These are phyloP conservation scores for Neoboletus brunneissimus DNA, from an alignment of 768 basidiomycete genomes.

Conservation along the genomic window DNA sequence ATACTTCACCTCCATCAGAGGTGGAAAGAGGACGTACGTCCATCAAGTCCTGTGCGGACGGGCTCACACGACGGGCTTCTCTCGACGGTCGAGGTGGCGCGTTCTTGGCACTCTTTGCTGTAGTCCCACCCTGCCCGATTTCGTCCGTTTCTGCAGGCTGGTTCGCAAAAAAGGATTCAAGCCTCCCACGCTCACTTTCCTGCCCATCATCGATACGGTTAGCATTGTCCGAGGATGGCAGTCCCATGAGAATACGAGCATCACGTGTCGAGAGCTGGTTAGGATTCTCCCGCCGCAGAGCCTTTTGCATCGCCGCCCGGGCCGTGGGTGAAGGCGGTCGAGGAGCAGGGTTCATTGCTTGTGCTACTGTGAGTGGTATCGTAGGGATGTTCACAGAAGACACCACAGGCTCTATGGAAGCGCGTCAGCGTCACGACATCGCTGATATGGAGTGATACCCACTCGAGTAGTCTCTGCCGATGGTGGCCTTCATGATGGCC, in stretches of 20 bases:
- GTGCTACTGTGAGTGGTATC: conserved; percentile 90
- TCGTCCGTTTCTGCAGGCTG: conserved; percentile 29
- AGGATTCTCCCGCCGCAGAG: conserved; percentile 80
- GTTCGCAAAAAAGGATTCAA: conserved; percentile 57
- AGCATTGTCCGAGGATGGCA: conserved; percentile 35
- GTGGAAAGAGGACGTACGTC: conserved; percentile 5
- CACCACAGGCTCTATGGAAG: conserved; percentile 76
- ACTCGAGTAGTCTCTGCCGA: conserved; percentile 91
- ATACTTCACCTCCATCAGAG: neutral
- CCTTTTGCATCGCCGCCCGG: conserved; percentile 84
- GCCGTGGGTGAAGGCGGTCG: conserved; percentile 90
- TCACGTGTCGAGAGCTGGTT: conserved; percentile 79
- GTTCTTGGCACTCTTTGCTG: conserved; percentile 10
- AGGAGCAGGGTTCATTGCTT: conserved; percentile 94
- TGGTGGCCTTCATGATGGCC: conserved; percentile 98
- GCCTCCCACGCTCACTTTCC: conserved; percentile 44
- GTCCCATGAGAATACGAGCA: conserved; percentile 71
- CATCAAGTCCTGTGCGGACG: conserved; percentile 27
- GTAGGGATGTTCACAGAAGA: conserved; percentile 97
- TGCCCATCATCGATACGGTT: conserved; percentile 20
- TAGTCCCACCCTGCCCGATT: conserved; percentile 16
- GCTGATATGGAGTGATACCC: conserved; percentile 29
- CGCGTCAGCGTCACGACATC: neutral
- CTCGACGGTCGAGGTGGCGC: conserved; percentile 69
- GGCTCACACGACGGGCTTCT: conserved; percentile 50